phyloP scores from a whole-genome alignment of 805 yeast species.

The Ogataea corticis region DNA sequence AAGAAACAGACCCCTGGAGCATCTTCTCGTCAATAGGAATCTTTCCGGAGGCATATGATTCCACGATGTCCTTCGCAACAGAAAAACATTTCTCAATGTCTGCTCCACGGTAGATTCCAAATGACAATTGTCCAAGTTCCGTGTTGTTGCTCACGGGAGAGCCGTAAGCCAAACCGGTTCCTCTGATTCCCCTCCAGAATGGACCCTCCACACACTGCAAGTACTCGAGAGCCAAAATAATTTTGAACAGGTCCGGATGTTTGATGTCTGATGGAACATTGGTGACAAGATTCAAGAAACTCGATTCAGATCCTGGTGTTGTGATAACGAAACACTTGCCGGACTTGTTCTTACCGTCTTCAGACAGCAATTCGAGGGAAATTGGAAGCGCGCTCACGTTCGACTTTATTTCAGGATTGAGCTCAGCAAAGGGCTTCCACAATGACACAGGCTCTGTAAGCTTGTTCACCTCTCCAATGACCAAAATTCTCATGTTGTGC shows the following conservation, averaged over 20 bases:
- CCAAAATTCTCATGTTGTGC: constrained; percentile 63
- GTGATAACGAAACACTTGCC: constrained; percentile 61
- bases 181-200: constrained; percentile 94
- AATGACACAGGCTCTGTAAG: constrained; percentile 56
- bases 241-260: constrained; percentile 63
- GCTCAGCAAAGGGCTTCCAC: constrained; percentile 47
- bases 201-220: constrained; percentile 93
- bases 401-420: neutral
- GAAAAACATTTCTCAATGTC: constrained; percentile 65
- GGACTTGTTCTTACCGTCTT: constrained; percentile 52
- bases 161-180: constrained; percentile 92
- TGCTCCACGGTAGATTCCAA: constrained; percentile 77
- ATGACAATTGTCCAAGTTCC: constrained; percentile 68
- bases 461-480: constrained; percentile 65
- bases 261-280: constrained; percentile 56
- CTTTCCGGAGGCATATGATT: constrained; percentile 56
- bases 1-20: constrained; percentile 73
- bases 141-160: constrained; percentile 58
- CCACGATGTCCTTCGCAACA: constrained; percentile 65
- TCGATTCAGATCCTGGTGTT: constrained; percentile 83
- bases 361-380: constrained; percentile 53
- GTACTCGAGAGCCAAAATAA: constrained; percentile 72
- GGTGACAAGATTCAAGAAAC: constrained; percentile 63
- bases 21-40: constrained; percentile 54
- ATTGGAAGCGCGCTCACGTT: constrained; percentile 45